These are phyloP conservation scores for Aspergillus nomiae DNA, from an alignment of 2,329 filamentous ascomycete species.

Conservation along the genomic window DNA sequence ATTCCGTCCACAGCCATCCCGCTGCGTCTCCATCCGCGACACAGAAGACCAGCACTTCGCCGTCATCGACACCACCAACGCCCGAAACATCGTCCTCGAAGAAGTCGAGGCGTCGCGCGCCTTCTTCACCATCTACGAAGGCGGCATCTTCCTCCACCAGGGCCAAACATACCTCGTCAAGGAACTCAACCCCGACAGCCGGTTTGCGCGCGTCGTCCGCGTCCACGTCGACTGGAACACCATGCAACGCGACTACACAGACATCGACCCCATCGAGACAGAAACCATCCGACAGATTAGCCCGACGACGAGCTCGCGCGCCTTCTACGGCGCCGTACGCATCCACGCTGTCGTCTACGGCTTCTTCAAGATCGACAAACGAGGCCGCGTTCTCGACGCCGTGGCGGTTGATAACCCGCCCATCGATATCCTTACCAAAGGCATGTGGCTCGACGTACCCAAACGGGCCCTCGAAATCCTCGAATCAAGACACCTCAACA, in stretches of 20 bases:
- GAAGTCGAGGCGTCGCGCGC: slow-evolving; percentile 96
- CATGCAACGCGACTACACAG: slow-evolving; percentile 86
- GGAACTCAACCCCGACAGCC: slow-evolving; percentile 78
- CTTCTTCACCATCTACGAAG: slow-evolving; percentile 94
- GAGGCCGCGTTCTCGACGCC: slow-evolving; percentile 82
- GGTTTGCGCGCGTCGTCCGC: slow-evolving; percentile 82
- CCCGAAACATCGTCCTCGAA: slow-evolving; percentile 82
- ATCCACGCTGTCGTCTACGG: slow-evolving; percentile 90
- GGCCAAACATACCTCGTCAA: slow-evolving; percentile 90
- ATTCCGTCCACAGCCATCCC: slow-evolving; percentile 82
- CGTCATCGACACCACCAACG: slow-evolving; percentile 80
- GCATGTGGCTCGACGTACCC: slow-evolving; percentile 95
- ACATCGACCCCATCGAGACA: slow-evolving; percentile 90
- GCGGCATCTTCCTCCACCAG: slow-evolving; percentile 95
- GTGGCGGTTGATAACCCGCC: slow-evolving; percentile 92
- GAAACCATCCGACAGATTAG: slow-evolving; percentile 77
- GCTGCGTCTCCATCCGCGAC: slow-evolving; percentile 83
- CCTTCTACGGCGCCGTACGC: slow-evolving; percentile 83
- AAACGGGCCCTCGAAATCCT: slow-evolving; percentile 77
- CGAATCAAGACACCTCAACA: slow-evolving; percentile 69
- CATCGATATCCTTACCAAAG: slow-evolving; percentile 79
- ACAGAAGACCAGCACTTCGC: slow-evolving; percentile 92
- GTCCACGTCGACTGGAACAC: slow-evolving; percentile 96
- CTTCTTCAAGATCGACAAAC: slow-evolving; percentile 95
- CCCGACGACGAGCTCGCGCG: slow-evolving; percentile 53